Base-by-base conservation (phyloP, 768 basidiomycete genomes). In the Serendipita indica region DNA sequence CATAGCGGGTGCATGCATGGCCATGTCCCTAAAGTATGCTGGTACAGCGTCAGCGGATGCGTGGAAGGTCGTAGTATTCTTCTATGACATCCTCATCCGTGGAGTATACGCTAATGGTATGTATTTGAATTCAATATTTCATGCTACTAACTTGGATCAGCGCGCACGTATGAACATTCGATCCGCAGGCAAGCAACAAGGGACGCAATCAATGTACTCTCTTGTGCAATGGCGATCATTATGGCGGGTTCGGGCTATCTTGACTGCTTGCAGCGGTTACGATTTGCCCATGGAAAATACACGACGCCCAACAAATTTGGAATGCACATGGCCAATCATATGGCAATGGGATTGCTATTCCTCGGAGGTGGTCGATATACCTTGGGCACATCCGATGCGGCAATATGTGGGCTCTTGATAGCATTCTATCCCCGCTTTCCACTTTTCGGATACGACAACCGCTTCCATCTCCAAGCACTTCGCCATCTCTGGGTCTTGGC, bases 211-310 rank as follows among this genome's bases (percentile, higher is more conserved):
- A 93, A 88, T 66, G 72, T 93, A 37, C 85, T 98, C 58, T 86
- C 89, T 0, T 76, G 96, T 33, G 76, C 92, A 0, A 72, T 96
- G 32, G 83, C 87, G 66, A 86, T 94, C 78, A 86, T 98, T 39
- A 94, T 98, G 89, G 91, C 94, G 1, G 96, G 96, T 7, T 94
- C 92, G 0, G 96, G 96, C 2, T 92, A 98, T 69, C 80, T 97
- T 54, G 86, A 84, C 58, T 89, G 88, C 63, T 74, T 98, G 16
- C 80, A 89, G 18, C 79, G 92, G 20, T 76, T 98, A 12, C 80
- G 96, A 18, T 86, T 89, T 68, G 82, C 87, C 5, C 97, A 90
- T 66, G 94, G 92, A 25, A 84, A 90, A 77, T 82, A 84, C 65
- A 80, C 80, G 59, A 77, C 77, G 57, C 71, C 77, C 54, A 81